A percentile compares a stretch with the other conserved stretches of the same genome.
These are phyloP conservation scores for Arthrobotrys iridis DNA, from an alignment of 2,329 filamentous ascomycete genomes.

Conservation along the genomic window DNA sequence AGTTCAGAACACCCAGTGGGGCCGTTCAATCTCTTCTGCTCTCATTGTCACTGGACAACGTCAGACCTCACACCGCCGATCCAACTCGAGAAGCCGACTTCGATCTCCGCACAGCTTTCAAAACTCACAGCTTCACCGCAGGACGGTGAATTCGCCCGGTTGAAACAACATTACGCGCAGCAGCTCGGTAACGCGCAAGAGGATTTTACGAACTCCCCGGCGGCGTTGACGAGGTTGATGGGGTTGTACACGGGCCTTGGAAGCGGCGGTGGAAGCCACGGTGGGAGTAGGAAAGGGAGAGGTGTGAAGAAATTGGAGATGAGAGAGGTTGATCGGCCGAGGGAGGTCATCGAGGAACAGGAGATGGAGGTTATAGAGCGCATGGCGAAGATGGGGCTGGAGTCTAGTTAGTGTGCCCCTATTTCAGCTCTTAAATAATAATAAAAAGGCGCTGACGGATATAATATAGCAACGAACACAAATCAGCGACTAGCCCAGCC, in stretches of 20 bases:
- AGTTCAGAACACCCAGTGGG: constrained; percentile 62
- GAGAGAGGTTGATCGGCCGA: constrained; percentile 56
- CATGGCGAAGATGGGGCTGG: constrained; percentile 55
- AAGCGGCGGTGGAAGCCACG: constrained; percentile 8
- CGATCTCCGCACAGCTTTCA: constrained; percentile 80
- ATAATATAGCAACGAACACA: constrained; percentile 46
- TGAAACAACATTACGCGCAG: constrained; percentile 58
- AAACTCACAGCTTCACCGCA: constrained; percentile 40
- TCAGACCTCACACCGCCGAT: constrained; percentile 78
- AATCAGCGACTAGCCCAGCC: constrained; percentile 55
- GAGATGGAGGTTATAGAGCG: constrained; percentile 56
- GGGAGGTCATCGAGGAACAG: constrained; percentile 54
- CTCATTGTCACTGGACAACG: constrained; percentile 92
- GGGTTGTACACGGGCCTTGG: constrained; percentile 57
- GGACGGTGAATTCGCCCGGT: constrained; percentile 54
- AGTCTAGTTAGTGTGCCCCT: constrained; percentile 53
- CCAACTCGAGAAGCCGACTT: constrained; percentile 86
- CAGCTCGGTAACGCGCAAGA: constrained; percentile 56
- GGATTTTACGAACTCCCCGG: constrained; percentile 57
- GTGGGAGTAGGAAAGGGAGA: constrained; percentile 35
- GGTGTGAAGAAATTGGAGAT: constrained; percentile 57
- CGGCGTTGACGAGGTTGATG: constrained; percentile 58
- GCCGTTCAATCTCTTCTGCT: constrained; percentile 83
- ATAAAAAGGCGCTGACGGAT: not conserved
- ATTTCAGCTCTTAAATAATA: not conserved